These are phyloP conservation scores for Plasmodium blacklocki DNA, from an alignment of 169 alveolate genomes.

Conservation along the genomic window DNA sequence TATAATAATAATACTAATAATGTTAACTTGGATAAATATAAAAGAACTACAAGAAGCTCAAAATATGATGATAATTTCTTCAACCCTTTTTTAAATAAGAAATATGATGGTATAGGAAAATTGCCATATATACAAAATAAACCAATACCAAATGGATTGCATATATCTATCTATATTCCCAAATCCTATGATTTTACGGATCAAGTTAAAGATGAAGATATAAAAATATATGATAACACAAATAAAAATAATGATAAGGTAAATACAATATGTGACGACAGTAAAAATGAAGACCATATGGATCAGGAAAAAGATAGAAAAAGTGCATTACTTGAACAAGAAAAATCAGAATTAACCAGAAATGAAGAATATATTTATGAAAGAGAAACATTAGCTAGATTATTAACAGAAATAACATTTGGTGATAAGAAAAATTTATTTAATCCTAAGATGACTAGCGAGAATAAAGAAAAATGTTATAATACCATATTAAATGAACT, in stretches of 20 bases:
- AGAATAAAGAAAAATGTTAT: constrained; percentile 55
- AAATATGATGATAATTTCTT: constrained; percentile 45
- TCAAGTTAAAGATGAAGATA: background rate
- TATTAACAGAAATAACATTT: constrained; percentile 68
- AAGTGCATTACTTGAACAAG: background rate
- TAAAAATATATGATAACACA: background rate
- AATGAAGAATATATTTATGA: constrained; percentile 37
- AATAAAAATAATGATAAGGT: background rate
- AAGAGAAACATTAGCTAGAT: constrained; percentile 53
- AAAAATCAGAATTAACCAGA: background rate
- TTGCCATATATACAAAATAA: constrained; percentile 71
- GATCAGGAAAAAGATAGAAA: background rate
- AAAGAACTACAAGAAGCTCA: constrained; percentile 4
- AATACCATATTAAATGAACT: constrained; percentile 60
- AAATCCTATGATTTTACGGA: constrained; percentile 27
- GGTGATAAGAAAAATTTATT: constrained; percentile 30
- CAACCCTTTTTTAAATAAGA: constrained; percentile 65
- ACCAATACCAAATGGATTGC: constrained; percentile 66
- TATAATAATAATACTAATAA: constrained; percentile 7
- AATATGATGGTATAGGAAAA: constrained; percentile 69
- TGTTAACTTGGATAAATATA: background rate
- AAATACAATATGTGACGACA: background rate
- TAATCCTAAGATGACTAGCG: constrained; percentile 28
- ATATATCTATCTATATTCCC: constrained; percentile 55
- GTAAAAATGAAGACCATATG: background rate